Conservation (phyloP, 306 rosid species). For the Hippophae tibetana region DNA sequence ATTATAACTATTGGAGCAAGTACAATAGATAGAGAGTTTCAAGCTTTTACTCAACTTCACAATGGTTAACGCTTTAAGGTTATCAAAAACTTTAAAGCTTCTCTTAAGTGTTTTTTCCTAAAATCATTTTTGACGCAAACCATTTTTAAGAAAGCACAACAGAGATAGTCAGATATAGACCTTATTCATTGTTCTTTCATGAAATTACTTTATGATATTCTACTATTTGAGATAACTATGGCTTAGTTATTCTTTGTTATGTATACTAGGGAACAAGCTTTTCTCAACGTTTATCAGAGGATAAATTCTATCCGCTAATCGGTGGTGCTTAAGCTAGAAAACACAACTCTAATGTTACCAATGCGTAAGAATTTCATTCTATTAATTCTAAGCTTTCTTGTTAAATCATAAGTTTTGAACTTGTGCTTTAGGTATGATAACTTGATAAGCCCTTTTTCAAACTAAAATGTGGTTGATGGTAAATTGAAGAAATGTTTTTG, state of each 20-base stretch:
- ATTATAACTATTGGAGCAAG: constrained; percentile 66
- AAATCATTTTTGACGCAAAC: not conserved
- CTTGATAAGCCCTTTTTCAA: no score
- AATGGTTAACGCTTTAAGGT: constrained; percentile 43
- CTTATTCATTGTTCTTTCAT: no score
- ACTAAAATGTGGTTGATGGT: no score
- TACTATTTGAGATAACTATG: no score
- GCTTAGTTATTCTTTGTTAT: not conserved
- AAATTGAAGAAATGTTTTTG: not conserved
- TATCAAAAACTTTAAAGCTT: no score
- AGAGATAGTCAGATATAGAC: no score
- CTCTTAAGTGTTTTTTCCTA: not conserved
- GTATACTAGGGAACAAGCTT: constrained; percentile 48
- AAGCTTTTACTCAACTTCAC: constrained; percentile 29
- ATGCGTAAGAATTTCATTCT: constrained; percentile 35
- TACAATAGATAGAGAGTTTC: constrained; percentile 50
- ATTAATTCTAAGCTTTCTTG: not conserved
- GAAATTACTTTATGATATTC: no score
- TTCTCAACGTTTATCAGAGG: constrained; percentile 22
- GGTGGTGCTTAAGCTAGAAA: constrained; percentile 32
- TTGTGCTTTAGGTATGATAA: not conserved
- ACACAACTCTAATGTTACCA: constrained; percentile 3
- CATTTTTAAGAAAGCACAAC: no score
- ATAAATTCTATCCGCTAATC: constrained; percentile 45
- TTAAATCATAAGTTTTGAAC: not conserved